A percentile compares a stretch with the other conserved stretches of the same genome.
Conservation (phyloP, 2,329 filamentous ascomycete genomes). For the Clarireedia sp. region DNA sequence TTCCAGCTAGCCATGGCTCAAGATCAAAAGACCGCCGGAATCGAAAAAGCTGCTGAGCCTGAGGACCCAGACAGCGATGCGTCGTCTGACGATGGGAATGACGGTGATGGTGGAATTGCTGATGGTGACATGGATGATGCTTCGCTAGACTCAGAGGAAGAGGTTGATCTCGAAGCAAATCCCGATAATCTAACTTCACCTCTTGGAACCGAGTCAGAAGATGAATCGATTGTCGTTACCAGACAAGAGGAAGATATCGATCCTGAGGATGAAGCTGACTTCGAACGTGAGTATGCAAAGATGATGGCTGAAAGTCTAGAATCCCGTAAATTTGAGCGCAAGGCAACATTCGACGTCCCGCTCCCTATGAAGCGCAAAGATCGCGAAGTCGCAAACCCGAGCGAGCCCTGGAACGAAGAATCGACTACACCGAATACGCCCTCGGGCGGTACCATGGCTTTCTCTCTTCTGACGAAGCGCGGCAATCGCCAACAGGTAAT, state of each 20-base stretch:
- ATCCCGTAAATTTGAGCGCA: constrained; percentile 91
- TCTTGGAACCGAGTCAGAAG: constrained; percentile 57
- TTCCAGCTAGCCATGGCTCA: constrained; percentile 85
- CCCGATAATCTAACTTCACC: constrained; percentile 42
- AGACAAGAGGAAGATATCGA: constrained; percentile 85
- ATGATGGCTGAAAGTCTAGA: constrained; percentile 98
- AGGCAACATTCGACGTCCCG: constrained; percentile 91
- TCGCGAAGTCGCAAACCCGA: constrained; percentile 45
- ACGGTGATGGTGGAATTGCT: constrained; percentile 51
- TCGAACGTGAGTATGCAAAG: constrained; percentile 94
- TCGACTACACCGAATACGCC: constrained; percentile 29
- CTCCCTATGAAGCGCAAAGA: constrained; percentile 74
- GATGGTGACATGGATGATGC: constrained; percentile 38
- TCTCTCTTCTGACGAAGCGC: constrained; percentile 89
- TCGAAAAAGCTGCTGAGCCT: constrained; percentile 59
- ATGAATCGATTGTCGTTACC: constrained; percentile 87
- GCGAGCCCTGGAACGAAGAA: constrained; percentile 34
- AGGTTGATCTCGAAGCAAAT: constrained; percentile 44
- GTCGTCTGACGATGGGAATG: constrained; percentile 69
- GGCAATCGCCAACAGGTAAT: constrained; percentile 87
- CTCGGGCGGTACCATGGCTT: constrained; percentile 71
- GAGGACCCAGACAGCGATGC: constrained; percentile 65
- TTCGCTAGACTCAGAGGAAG: constrained; percentile 45
- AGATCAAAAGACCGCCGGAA: constrained; percentile 74
- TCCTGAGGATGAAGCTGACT: constrained; percentile 91